Percentiles rank a stretch among this genome's conserved stretches.
These are phyloP conservation scores for Colletotrichum liriopes DNA, from an alignment of 2,329 filamentous ascomycete species.

Conservation along the genomic window DNA sequence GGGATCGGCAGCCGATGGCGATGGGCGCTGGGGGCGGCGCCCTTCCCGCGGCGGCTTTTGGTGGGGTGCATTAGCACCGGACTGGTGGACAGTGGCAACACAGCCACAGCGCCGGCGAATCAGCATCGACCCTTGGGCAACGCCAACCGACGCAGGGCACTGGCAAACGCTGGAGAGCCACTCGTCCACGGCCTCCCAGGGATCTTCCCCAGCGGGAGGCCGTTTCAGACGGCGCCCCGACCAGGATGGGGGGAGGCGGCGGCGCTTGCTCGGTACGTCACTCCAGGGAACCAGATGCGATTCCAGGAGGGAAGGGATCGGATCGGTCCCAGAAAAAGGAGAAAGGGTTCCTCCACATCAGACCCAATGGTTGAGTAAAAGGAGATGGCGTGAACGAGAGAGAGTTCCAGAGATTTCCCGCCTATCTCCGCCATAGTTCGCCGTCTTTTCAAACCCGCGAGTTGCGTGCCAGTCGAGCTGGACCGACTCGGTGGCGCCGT, in stretches of 20 bases:
- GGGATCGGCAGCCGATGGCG: neutral
- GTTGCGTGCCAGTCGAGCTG: neutral
- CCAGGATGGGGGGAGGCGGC: slow-evolving; percentile 12
- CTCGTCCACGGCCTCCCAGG: slow-evolving; percentile 15
- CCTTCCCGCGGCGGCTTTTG: slow-evolving; percentile 5
- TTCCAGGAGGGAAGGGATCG: neutral
- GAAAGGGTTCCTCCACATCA: neutral
- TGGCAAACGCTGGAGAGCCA: slow-evolving; percentile 19
- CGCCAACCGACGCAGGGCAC: neutral
- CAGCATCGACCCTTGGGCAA: neutral
- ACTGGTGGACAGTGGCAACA: slow-evolving; percentile 16
- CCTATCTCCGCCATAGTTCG: neutral
- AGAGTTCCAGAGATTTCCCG: neutral
- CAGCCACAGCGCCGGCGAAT: slow-evolving; percentile 30
- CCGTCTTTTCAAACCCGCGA: neutral
- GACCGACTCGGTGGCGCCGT: neutral
- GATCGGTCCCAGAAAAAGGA: neutral
- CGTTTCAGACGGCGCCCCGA: slow-evolving; percentile 37
- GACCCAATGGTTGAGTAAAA: slow-evolving; percentile 11
- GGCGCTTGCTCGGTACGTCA: slow-evolving; percentile 3
- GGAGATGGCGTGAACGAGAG: slow-evolving; percentile 2
- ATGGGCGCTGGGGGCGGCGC: slow-evolving; percentile 9
- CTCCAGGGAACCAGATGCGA: neutral
- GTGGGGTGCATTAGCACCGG: slow-evolving; percentile 1
- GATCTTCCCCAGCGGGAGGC: slow-evolving; percentile 34